Percentiles rank a stretch among this genome's conserved stretches.
These are phyloP conservation scores for Populus pruinosa DNA, from an alignment of 345 rosid genomes.

Conservation along the genomic window DNA sequence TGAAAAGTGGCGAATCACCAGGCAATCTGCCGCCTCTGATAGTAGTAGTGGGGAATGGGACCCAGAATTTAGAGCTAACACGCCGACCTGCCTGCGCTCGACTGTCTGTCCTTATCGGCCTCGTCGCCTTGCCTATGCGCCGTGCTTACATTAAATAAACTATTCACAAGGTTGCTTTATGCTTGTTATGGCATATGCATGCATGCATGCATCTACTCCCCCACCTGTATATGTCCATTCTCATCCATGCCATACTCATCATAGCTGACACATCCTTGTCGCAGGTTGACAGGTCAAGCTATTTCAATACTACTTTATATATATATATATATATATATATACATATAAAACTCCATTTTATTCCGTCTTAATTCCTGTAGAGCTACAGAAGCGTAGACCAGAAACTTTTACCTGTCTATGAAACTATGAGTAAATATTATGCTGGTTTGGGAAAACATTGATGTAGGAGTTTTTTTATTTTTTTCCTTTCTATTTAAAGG, in stretches of 20 bases:
- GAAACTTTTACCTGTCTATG: too few species aligned
- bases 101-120: conserved; percentile 11
- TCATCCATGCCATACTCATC: background rate
- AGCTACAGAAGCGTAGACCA: too few species aligned
- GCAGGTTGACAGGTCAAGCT: background rate
- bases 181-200: background rate
- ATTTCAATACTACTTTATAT: too few species aligned
- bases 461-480: too few species aligned
- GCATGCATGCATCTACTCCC: background rate
- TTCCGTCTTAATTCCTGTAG: too few species aligned
- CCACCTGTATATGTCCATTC: too few species aligned
- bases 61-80: background rate
- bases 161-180: background rate
- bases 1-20: conserved; percentile 4
- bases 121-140: conserved; percentile 5
- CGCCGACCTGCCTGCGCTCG: conserved; percentile 14
- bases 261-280: background rate
- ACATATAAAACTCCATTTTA: too few species aligned
- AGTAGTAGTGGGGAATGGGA: background rate
- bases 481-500: too few species aligned
- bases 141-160: background rate
- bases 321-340: too few species aligned
- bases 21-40: conserved; percentile 2
- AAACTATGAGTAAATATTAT: too few species aligned
- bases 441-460: too few species aligned